phyloP scores from a whole-genome alignment of 139 green algal species.

The Pleodorina starrii region DNA sequence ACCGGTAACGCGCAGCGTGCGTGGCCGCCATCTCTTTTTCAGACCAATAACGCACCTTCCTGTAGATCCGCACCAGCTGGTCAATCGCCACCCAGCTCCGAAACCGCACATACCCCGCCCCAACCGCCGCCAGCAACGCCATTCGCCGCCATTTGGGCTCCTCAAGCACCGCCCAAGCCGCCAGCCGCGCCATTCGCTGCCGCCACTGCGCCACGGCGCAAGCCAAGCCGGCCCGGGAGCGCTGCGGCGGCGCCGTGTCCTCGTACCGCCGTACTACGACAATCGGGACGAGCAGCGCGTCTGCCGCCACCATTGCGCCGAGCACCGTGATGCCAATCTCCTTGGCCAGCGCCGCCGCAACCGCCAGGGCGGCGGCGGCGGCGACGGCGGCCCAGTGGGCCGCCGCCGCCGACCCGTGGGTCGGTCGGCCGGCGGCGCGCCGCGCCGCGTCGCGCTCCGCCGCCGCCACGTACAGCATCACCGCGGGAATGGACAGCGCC shows the following conservation, averaged over 20 bases:
- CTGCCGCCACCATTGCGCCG: constrained; percentile 73
- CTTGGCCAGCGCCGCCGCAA: constrained; percentile 77
- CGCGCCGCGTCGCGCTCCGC: constrained; percentile 47
- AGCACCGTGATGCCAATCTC: constrained; percentile 87
- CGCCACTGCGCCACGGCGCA: background rate
- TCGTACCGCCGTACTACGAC: constrained; percentile 23
- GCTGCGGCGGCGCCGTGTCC: too few species aligned
- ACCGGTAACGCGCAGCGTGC: too few species aligned
- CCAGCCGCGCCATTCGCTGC: background rate
- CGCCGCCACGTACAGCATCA: constrained; percentile 73
- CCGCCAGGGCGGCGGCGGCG: constrained; percentile 56
- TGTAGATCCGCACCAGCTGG: constrained; percentile 85
- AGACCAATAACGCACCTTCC: constrained; percentile 77
- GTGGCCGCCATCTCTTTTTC: too few species aligned
- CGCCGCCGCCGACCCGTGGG: constrained; percentile 2
- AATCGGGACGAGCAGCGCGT: constrained; percentile 63
- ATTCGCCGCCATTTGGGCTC: constrained; percentile 61
- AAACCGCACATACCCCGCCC: constrained; percentile 67
- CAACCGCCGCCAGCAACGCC: constrained; percentile 32
- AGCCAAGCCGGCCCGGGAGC: too few species aligned
- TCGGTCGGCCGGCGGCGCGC: background rate
- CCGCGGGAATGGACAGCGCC: constrained; percentile 62
- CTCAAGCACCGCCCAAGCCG: background rate
- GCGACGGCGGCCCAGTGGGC: constrained; percentile 66
- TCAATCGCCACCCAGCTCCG: constrained; percentile 73